Conservation (phyloP, 108 stramenopile species). For the Nitzschia inconspicua region DNA sequence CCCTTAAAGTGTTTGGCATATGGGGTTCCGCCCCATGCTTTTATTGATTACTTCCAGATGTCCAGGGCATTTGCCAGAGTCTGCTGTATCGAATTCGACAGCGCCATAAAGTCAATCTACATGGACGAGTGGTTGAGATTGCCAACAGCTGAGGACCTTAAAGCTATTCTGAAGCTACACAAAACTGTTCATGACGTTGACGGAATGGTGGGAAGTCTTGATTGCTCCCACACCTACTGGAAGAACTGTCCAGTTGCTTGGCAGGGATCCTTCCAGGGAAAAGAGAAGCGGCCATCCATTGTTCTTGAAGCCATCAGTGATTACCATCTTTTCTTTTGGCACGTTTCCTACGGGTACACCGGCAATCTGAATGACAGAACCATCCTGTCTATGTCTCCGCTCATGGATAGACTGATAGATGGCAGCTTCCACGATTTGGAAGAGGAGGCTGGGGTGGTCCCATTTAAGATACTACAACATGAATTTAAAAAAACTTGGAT, state of each 20-base stretch:
- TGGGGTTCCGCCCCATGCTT: too few relatives aligned
- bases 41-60: too few relatives aligned
- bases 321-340: slow-evolving; percentile 33
- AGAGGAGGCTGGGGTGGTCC: slow-evolving; percentile 7
- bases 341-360: slow-evolving; percentile 17
- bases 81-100: too few relatives aligned
- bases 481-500: slow-evolving; percentile 13
- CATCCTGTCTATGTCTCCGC: slow-evolving; percentile 5
- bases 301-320: slow-evolving; percentile 18
- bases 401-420: too few relatives aligned
- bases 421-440: too few relatives aligned
- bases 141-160: background rate
- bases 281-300: slow-evolving; percentile 11
- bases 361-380: too few relatives aligned
- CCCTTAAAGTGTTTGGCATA: too few relatives aligned
- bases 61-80: too few relatives aligned
- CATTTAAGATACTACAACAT: too few relatives aligned
- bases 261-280: slow-evolving; percentile 18
- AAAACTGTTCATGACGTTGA: too few relatives aligned
- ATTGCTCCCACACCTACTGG: slow-evolving; percentile 20
- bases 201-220: too few relatives aligned
- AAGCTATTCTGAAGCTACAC: slow-evolving; percentile 1
- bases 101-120: slow-evolving; percentile 5
- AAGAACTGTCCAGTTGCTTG: slow-evolving; percentile 16
- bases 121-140: background rate